Base-by-base conservation (phyloP, 345 rosid species). In the Balakata baccata region DNA sequence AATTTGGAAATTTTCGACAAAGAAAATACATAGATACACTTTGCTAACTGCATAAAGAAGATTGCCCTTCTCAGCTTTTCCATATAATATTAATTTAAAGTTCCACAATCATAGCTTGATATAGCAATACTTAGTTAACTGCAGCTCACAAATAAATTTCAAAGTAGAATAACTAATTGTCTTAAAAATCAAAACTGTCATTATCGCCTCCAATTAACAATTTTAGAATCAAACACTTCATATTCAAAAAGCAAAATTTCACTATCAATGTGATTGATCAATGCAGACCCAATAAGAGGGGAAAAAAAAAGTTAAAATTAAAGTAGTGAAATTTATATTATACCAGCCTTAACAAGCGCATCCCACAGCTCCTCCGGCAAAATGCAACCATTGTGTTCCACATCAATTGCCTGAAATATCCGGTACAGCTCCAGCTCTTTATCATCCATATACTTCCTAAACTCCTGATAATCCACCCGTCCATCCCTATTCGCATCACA, bases 401-500 rank as follows among this genome's bases (percentile, higher is more conserved):
- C 92, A 81, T 90, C 94, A 78, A 90, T 90, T 23, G 92, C 85
- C 80, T 90, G 87, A 69, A 90, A 90, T 8, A 90, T 88, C 43
- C 87, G 77, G 70, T 90, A 90, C 49, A 90, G 74, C 82, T 90
- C 94, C 20, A 90, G 88, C 74, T 90, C 94, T 70, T 90, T 90
- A 78, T 85, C 90, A 52, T 94, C 97, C 98, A 94, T 94, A 74
- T 94, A 92, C 49, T 92, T 80, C 84, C 88, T 87, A 70, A 94
- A 94, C 83, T 94, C 98, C 23, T 81, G 80, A 73, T 90, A 94
- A 77, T 90, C 95, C 3, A 92, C 97, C 38, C 92, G 84, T n/a
- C 97, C 97, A 60, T 94, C 98, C 64, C 88, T 83, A 77, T 94
- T 85, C 11, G 92, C 85, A 75, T 94, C 97, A 57, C 97, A 90